Evolutionary conservation across 176 grass and related monocot genomes (phyloP), one percentile per base, ranked within the genome.

Genomic region (Oryza nivara): DNA sequence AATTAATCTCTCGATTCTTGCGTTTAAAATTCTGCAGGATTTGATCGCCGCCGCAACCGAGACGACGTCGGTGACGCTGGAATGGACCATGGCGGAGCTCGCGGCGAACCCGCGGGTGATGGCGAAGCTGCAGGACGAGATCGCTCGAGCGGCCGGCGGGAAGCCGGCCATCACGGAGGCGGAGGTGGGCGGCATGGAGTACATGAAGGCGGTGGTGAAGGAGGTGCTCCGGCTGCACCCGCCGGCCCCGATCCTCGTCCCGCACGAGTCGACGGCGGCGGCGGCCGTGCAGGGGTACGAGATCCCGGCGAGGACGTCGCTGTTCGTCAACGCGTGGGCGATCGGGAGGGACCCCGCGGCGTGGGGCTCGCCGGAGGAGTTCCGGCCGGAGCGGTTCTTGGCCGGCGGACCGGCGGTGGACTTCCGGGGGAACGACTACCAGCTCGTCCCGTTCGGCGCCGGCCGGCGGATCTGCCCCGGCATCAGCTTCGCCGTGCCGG

Each of bases 71-170:
- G 28, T 67, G 9, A 79, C 78, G 8, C 36, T 93, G 43, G 94
- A 96, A 76, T 93, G 94, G 94, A 11, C 71, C 70, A 93, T 97
- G 91, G 73, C 91, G 13, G 94, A 93, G 79, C 82, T 93, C 41
- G 22, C 84, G 7, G 20, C 58, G 1, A 90, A 90, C 82, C 94
- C 89, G 0, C 40, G 45, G 30, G 87, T 81, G 61, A 81, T 92
- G 89, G 16, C 65, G 72, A 92, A 88, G 72, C 84, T 89, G 32
- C 85, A 84, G 35, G 78, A 78, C 1, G 94, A 93, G 71, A 75
- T 97, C 40, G 12, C 19, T 16, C 76, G 54, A 65, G 68, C 85
- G 6, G 4, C 60, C 65, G 9, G 15, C 49, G 19, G 72, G 16
- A 74, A 90, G 58, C 46, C 38, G 32, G 7, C 36, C 13, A 44